Evolutionary conservation across 257 asterid genomes (phyloP), one percentile per base, ranked within the genome.

Genomic region (Lantana camara): DNA sequence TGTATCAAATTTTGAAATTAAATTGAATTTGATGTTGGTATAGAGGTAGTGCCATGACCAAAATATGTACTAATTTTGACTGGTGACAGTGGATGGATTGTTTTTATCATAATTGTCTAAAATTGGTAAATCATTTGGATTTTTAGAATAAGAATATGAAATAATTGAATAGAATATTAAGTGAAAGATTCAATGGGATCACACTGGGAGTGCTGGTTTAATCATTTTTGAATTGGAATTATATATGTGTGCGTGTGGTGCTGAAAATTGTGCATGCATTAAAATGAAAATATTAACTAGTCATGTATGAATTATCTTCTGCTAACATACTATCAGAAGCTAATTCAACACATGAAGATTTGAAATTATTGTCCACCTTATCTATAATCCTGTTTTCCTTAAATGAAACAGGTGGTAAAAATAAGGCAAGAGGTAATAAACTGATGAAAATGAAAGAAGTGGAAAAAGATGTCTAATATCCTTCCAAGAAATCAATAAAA

Each of bases 71-170:
- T 34, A 16, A 16, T 8, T 14, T 19, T 52, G 20, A 5, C 22
- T 5, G 21, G 51, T 37, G 32, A 14, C 19, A 44, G 16, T 16
- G 32, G 77, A 55, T 42, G 52, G 51, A 32, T 64, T 72, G 32
- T 21, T 62, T 17, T 22, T n/a, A n/a, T n/a, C n/a, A n/a, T n/a
- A 38, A 66, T 38, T 8, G 48, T 7, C 15, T 19, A 4, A 34
- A 23, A 61, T 22, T 52, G n/a, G 17, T 22, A 4, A 41, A 65
- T 71, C 62, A 56, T 40, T 41, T 19, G 16, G 47, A 38, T 27
- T 27, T n/a, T 27, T 5, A 27, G 32, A 27, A 38, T 47, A 40
- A 40, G 57, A 42, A 42, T 41, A 24, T 20, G 55, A 29, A 14
- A 23, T n/a, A n/a, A n/a, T n/a, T n/a, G n/a, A n/a, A n/a, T n/a